Conservation (phyloP, 257 asterid species). For the Plectranthus barbatus region DNA sequence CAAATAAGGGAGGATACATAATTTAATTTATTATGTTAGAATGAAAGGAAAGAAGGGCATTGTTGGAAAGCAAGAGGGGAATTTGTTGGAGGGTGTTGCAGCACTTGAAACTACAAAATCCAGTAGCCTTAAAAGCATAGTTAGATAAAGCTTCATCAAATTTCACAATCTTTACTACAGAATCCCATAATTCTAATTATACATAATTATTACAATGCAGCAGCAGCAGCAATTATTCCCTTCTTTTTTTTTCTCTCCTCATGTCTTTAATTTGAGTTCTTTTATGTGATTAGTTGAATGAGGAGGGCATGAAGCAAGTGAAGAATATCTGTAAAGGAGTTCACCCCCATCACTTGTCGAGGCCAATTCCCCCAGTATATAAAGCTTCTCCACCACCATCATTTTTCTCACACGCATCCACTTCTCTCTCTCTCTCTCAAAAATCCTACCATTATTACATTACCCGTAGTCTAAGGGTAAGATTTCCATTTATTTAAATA, state of each 20-base stretch:
- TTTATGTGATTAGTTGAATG: conserved; percentile 32
- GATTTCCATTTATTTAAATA: too few relatives aligned
- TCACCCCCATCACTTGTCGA: conserved; percentile 40
- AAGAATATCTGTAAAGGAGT: conserved; percentile 29
- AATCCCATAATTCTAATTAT: conserved; percentile 11
- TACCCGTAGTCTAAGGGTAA: too few relatives aligned
- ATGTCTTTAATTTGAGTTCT: conserved; percentile 9
- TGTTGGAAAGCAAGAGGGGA: conserved; percentile 27
- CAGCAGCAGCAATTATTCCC: background rate
- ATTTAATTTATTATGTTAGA: too few relatives aligned
- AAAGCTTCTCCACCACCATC: conserved; percentile 31
- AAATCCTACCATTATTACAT: background rate
- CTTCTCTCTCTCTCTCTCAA: background rate
- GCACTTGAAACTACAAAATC: conserved; percentile 34
- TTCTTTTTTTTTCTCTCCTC: background rate
- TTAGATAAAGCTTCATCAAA: conserved; percentile 50
- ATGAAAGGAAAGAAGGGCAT: conserved; percentile 12
- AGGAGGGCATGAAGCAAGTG: too few relatives aligned
- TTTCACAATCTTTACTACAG: conserved; percentile 20
- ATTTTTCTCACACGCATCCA: conserved; percentile 24
- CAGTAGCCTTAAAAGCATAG: conserved; percentile 55
- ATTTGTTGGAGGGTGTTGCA: conserved; percentile 45
- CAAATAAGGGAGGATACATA: too few relatives aligned
- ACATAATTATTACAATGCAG: conserved; percentile 4
- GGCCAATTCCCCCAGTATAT: conserved; percentile 40